These are phyloP conservation scores for Argentina anserina DNA, from an alignment of 306 rosid species.

Conservation along the genomic window DNA sequence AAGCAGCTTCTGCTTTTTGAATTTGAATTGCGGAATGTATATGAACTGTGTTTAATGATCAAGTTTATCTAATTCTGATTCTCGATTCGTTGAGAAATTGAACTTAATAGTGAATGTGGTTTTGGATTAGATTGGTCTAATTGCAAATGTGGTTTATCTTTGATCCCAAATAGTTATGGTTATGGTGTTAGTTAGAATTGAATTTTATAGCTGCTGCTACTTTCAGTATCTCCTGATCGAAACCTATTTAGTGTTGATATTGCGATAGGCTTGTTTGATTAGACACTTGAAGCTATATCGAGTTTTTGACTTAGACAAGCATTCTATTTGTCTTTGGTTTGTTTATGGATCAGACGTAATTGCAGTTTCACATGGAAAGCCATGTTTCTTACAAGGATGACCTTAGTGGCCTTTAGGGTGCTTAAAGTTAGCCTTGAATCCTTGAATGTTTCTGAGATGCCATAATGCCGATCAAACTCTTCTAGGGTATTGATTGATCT, in stretches of 20 bases:
- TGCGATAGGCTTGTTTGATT: background rate
- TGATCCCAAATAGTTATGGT: background rate
- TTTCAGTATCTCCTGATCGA: background rate
- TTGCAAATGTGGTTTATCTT: background rate
- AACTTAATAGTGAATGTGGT: background rate
- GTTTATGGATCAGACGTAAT: background rate
- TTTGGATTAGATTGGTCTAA: background rate
- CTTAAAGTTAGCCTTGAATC: background rate
- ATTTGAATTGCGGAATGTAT: constrained; percentile 8
- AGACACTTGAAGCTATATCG: too few relatives aligned
- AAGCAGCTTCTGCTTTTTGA: background rate
- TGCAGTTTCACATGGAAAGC: background rate
- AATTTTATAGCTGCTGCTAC: background rate
- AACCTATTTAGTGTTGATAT: background rate
- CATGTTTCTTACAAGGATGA: background rate
- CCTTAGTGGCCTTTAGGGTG: background rate
- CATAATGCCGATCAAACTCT: background rate
- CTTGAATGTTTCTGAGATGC: background rate
- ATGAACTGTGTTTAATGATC: background rate
- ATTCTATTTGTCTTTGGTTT: background rate
- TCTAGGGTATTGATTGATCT: background rate
- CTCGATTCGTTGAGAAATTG: background rate
- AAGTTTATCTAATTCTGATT: background rate
- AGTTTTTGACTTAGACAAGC: too few relatives aligned
- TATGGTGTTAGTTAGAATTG: background rate